Base-by-base conservation (phyloP, 768 basidiomycete genomes). In the Termitomyces sp. region DNA sequence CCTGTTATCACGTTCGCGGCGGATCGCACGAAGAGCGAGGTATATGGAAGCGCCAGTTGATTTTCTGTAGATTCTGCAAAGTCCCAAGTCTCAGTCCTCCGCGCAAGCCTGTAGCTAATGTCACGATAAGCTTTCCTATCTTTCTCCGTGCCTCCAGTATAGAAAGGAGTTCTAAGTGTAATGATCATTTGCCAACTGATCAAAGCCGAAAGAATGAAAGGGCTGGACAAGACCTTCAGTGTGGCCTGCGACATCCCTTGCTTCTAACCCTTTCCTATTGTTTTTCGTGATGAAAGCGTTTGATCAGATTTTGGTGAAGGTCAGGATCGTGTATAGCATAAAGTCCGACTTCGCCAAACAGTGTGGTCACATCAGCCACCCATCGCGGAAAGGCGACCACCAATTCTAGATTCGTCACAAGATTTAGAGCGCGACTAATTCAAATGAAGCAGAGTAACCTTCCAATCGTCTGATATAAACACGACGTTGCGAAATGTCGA, bases 21-120 rank as follows among this genome's bases (percentile, higher is more conserved):
- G 84, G n/a, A 93, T 72, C 0, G 92, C 85, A 39, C 89, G 83
- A 32, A 99, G 75, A 3, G 91, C 85, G 31, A 79, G 75, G 68
- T 96, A 99, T 4, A 98, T 72, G 2, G 85, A 71, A 13, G 80
- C 76, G 22, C 82, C 83, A 9, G 83, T 68, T 25, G 73, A 73
- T 22, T 71, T 50, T 75, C 69, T 1, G 70, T 68, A 10, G 76
- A 74, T 46, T 89, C 82, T 1, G 95, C 95, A 23, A 99, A 73
- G 69, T 98, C 95, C 97, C 97, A 99, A 1, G 86, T 88, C 57
- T 89, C 91, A 0, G 94, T 96, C 43, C 95, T 80, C 97, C 97
- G 98, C 15, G 90, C 97, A 1, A 98, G 76, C 36, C 84, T 80
- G 68, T 93, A 94, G 32, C 75, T 81, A 74, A 90, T 78, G 41